A percentile compares a stretch with the other conserved stretches of the same genome.
Conservation (phyloP, 108 stramenopile species). For the Seminavis robusta region DNA sequence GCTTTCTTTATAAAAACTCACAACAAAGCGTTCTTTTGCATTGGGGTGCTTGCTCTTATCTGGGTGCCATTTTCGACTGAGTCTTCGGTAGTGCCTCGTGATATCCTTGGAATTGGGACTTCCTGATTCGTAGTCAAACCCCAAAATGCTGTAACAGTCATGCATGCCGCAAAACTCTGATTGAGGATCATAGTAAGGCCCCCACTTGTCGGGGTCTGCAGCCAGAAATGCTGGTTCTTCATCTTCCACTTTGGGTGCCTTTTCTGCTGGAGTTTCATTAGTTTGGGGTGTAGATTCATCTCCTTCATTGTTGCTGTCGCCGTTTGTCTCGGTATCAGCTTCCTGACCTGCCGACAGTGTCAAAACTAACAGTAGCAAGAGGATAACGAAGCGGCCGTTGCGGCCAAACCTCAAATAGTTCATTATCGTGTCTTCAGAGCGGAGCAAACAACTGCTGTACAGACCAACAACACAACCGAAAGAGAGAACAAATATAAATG, state of each 20-base stretch:
- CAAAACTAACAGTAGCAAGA: too few species aligned
- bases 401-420: too few species aligned
- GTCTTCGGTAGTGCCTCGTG: conserved; percentile 69
- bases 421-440: too few species aligned
- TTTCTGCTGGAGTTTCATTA: neutral
- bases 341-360: too few species aligned
- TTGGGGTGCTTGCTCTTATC: conserved; percentile 79
- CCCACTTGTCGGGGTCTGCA: conserved; percentile 59
- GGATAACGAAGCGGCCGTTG: too few species aligned
- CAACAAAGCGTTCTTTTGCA: conserved; percentile 82
- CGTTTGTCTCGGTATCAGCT: too few species aligned
- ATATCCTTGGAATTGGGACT: conserved; percentile 68
- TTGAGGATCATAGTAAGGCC: conserved; percentile 81
- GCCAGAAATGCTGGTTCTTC: conserved; percentile 4
- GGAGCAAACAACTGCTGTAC: too few species aligned
- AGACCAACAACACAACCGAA: too few species aligned
- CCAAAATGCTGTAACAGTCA: conserved; percentile 87
- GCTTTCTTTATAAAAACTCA: conserved; percentile 31
- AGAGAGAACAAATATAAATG: too few species aligned
- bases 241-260: neutral
- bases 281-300: neutral
- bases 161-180: conserved; percentile 81
- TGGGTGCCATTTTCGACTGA: conserved; percentile 80
- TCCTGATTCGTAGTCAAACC: conserved; percentile 77
- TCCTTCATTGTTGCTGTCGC: neutral